Conservation (phyloP, 495 filamentous ascomycete genomes). For the Cercophora sp. region DNA sequence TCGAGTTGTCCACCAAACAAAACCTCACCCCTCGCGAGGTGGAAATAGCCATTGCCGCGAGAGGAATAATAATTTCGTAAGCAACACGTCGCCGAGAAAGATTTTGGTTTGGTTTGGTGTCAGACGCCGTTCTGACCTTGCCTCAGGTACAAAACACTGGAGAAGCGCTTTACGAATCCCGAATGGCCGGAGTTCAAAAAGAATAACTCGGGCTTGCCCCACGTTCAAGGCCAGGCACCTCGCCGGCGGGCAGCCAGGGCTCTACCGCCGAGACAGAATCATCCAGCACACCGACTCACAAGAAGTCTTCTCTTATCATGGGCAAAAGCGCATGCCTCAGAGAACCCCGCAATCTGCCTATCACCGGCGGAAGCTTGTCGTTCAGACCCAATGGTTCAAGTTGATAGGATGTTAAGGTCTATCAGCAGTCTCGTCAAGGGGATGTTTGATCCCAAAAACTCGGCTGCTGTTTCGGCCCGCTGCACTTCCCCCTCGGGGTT, state of each 20-base stretch:
- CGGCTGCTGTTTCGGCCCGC: not conserved
- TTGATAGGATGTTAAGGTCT: not conserved
- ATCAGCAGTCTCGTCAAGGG: not conserved
- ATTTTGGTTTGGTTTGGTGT: no score
- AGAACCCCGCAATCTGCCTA: not conserved
- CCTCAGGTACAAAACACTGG: not conserved
- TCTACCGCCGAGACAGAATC: not conserved
- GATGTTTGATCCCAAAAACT: not conserved
- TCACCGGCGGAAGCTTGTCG: not conserved
- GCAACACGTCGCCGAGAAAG: no score
- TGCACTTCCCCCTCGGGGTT: not conserved
- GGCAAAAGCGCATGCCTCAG: not conserved
- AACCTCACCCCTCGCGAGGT: not conserved
- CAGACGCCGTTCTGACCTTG: not conserved
- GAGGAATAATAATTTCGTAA: not conserved
- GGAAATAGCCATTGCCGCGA: not conserved
- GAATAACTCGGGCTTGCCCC: not conserved
- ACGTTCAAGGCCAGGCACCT: not conserved
- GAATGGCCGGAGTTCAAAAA: not conserved
- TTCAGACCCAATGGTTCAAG: not conserved
- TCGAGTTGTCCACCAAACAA: not conserved
- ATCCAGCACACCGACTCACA: not conserved
- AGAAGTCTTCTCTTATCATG: not conserved
- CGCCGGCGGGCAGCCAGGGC: not conserved
- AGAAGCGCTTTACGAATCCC: not conserved